Evolutionary conservation across 768 basidiomycete species (phyloP), one percentile per base, ranked within the genome.

Genomic region (Boletus coccyginus): DNA sequence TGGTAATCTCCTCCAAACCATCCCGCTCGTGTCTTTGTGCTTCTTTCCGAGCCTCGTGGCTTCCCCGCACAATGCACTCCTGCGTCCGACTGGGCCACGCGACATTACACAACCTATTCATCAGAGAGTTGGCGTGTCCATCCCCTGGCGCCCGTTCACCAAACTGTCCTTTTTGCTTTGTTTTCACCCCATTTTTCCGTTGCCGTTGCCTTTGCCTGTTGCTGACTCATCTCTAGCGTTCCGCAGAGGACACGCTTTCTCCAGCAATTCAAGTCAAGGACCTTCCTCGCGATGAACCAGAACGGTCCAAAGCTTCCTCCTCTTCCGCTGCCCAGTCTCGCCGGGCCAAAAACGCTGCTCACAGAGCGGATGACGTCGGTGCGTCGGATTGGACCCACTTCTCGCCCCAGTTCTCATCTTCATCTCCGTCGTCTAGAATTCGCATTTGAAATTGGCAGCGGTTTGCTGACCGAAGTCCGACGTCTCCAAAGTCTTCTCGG

Each of bases 391-490:
- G 47, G 16, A 9, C n/a, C 16, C 52, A 7, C 12, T 19, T 16
- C 16, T 21, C 21, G 2, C 58, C 45, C 48, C 45, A 14, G 38
- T 3, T 44, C 59, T 39, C 47, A 19, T 53, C 46, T 57, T 66
- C 53, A 67, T 64, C 7, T 61, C 58, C 66, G 57, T 52, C 60
- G 62, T 66, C 68, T 75, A 90, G 96, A 97, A 77, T 98, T 98
- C 64, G 96, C 96, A 40, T 95, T 97, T 64, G 96, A 98, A 77
- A 98, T 98, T 54, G 95, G 96, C 8, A 94, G 92, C 60, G 90
- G 90, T 13, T 77, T 98, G 48, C 78, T 98, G 32, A 89, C 89
- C 9, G 96, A 98, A 75, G 93, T 98, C 45, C 81, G 95, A 44
- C 81, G 96, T 41, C 78, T 98, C 40, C 96, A 98, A 67, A 88